These are phyloP conservation scores for Vitis rotundifolia DNA, from an alignment of 164 flowering plant species.

Conservation along the genomic window DNA sequence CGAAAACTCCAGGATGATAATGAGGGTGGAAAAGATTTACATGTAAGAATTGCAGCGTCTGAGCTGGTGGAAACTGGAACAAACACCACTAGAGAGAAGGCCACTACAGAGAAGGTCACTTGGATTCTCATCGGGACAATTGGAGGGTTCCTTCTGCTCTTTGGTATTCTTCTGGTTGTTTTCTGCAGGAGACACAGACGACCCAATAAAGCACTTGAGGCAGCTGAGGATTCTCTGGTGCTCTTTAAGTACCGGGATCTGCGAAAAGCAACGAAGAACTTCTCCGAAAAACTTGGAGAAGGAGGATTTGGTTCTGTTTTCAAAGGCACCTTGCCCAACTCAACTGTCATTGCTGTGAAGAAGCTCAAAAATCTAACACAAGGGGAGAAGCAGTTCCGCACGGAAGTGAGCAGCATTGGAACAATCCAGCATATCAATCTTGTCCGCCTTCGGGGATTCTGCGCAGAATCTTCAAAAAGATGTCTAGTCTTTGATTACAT, in stretches of 20 bases:
- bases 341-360: constrained; percentile 46
- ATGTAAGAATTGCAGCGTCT: neutral
- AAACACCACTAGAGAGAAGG: no score
- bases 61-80: neutral
- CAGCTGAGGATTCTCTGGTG: constrained; percentile 36
- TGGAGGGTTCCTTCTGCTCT: neutral
- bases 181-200: constrained; percentile 11
- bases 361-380: constrained; percentile 49
- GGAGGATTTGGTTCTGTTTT: constrained; percentile 63
- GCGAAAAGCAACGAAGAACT: constrained; percentile 48
- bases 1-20: neutral
- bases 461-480: constrained; percentile 42
- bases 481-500: constrained; percentile 59
- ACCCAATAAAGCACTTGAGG: constrained; percentile 9
- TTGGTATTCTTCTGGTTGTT: neutral
- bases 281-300: constrained; percentile 51
- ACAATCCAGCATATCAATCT: constrained; percentile 62
- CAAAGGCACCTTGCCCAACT: constrained; percentile 44
- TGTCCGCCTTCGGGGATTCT: constrained; percentile 56
- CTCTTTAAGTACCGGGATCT: constrained; percentile 40
- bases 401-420: constrained; percentile 74
- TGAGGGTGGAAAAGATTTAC: neutral
- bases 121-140: neutral
- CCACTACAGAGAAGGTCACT: neutral
- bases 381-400: constrained; percentile 58